These are phyloP conservation scores for Vigna nakashimae DNA, from an alignment of 306 rosid genomes.

Conservation along the genomic window DNA sequence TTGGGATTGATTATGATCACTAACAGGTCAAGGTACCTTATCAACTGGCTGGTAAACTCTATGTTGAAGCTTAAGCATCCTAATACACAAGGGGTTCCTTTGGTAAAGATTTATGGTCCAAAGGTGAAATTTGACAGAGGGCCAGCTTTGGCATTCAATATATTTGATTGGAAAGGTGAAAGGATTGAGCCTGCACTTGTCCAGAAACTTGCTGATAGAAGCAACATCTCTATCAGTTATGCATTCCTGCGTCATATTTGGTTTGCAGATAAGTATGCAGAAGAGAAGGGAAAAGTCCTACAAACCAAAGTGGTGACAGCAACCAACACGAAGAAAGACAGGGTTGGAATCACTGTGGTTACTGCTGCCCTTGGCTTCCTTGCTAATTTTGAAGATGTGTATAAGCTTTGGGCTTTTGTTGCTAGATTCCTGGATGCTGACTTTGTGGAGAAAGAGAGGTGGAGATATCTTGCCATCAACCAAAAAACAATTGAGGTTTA, in stretches of 20 bases:
- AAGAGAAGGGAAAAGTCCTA: constrained; percentile 62
- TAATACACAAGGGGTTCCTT: constrained; percentile 59
- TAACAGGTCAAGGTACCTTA: constrained; percentile 76
- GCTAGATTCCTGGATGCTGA: constrained; percentile 94
- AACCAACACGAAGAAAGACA: constrained; percentile 48
- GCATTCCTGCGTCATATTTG: constrained; percentile 75
- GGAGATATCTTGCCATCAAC: constrained; percentile 93
- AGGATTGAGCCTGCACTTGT: constrained; percentile 88
- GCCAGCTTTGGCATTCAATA: constrained; percentile 87
- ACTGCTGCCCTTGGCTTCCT: constrained; percentile 89
- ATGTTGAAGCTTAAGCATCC: constrained; percentile 90
- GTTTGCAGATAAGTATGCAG: constrained; percentile 79
- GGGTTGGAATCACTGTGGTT: constrained; percentile 71
- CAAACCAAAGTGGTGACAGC: constrained; percentile 50
- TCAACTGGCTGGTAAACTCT: constrained; percentile 88
- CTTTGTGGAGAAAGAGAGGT: constrained; percentile 91
- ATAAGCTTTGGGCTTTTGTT: constrained; percentile 88
- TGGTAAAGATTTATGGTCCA: constrained; percentile 87
- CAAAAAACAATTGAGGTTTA: constrained; percentile 78
- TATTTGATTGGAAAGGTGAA: constrained; percentile 94
- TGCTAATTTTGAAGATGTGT: constrained; percentile 77
- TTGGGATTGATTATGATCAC: constrained; percentile 63
- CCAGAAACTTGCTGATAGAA: constrained; percentile 91
- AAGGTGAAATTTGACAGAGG: constrained; percentile 85
- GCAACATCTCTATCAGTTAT: constrained; percentile 78